Evolutionary conservation across 805 yeast species (phyloP), one percentile per base, ranked within the genome.

Genomic region (Vanderwaltozyma tropicalis): DNA sequence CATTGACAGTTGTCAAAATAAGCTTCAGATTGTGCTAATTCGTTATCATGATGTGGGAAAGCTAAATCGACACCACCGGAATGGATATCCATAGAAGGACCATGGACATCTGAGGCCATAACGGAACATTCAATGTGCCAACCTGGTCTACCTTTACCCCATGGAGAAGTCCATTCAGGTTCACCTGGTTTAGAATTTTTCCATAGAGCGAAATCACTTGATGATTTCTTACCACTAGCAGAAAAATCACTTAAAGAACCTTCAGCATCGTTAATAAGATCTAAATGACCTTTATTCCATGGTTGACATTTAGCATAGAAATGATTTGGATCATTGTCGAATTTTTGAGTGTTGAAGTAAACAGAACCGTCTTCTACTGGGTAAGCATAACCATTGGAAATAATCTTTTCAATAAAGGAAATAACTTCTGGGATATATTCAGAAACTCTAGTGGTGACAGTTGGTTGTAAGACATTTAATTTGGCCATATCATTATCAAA

Each of bases 111-210:
- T 37, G 87, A 73, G 1, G 97, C 97, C 98, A 92, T 92, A 16
- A 92, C 98, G 8, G 96, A 87, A 71, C 98, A 92, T 64, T 92
- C 98, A 59, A 92, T 92, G 60, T 92, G 98, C 98, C 98, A 92
- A 4, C 98, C 98, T 12, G 98, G 98, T 60, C 98, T 80, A 37
- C 98, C 98, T 41, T 69, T 69, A 19, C 98, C 98, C 97, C 97
- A 92, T 20, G 89, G 88, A 2, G 96, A 85, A 5, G 70, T 74
- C 97, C 97, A 92, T 34, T 77, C 73, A 18, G 98, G 98, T 64
- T 92, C 98, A 50, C 98, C 98, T 7, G 95, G 89, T 58, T 92
- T 92, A 7, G 95, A 82, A 0, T 88, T 76, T 59, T 92, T 92
- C 98, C 98, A 92, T 26, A 92, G 69, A 1, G 98, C 98, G 63